Conservation (phyloP, 441 rosid species). For the Euphorbia neoarborescens region DNA sequence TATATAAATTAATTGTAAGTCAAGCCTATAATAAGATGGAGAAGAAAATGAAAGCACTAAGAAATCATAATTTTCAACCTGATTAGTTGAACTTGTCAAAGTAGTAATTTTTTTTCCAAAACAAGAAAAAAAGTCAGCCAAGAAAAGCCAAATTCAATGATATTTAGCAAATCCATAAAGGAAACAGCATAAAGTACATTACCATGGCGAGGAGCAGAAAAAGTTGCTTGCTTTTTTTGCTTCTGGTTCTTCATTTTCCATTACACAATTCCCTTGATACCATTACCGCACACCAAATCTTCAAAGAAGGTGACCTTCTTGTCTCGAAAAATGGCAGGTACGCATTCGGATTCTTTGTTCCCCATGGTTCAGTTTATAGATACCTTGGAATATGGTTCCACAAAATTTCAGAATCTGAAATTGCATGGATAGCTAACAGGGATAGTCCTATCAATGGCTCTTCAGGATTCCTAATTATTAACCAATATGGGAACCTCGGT, state of each 20-base stretch:
- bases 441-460: constrained; percentile 16
- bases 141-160: background rate
- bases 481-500: constrained; percentile 13
- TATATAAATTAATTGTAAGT: too few relatives aligned
- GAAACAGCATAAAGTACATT: background rate
- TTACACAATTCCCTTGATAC: constrained; percentile 12
- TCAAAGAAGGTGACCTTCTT: constrained; percentile 23
- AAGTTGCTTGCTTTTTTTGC: background rate
- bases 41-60: too few relatives aligned
- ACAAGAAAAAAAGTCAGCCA: background rate
- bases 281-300: constrained; percentile 8
- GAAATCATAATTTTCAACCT: background rate
- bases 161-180: background rate
- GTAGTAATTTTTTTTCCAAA: background rate
- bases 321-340: constrained; percentile 21
- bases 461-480: constrained; percentile 11
- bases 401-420: constrained; percentile 13
- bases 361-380: background rate
- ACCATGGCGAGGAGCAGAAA: background rate
- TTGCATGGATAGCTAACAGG: constrained; percentile 26
- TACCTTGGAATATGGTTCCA: constrained; percentile 27
- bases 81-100: background rate
- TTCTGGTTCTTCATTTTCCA: background rate
- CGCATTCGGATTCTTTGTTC: constrained; percentile 16
- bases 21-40: too few relatives aligned